A percentile compares a stretch with the other conserved stretches of the same genome.
Evolutionary conservation across 306 rosid species (phyloP).

Genomic region (Cucumis hystrix): DNA sequence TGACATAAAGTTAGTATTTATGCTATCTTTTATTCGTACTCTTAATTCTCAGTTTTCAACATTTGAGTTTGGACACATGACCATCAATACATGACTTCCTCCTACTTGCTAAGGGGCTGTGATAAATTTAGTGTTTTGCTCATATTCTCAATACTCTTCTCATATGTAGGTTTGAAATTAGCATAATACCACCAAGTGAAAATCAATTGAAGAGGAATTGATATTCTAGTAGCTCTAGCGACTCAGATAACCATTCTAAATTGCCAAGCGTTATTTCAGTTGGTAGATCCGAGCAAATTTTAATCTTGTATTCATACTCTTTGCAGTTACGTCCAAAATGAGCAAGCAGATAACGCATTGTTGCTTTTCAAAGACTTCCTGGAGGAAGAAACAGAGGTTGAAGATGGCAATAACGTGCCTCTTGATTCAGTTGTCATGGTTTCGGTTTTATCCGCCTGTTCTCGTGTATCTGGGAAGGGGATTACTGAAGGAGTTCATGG

Average conservation of each 20-base stretch:
- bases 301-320: background rate
- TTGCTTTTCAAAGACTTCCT: constrained; percentile 45
- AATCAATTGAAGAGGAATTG: background rate
- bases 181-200: background rate
- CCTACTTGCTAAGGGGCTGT: background rate
- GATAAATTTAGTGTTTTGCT: background rate
- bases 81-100: background rate
- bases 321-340: constrained; percentile 35
- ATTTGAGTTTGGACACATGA: background rate
- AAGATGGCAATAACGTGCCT: constrained; percentile 15
- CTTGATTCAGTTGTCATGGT: constrained; percentile 51
- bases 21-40: background rate
- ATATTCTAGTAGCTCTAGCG: background rate
- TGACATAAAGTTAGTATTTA: background rate
- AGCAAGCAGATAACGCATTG: constrained; percentile 23
- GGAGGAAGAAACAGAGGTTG: constrained; percentile 28
- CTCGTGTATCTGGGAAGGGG: constrained; percentile 35
- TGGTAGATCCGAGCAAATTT: background rate
- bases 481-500: constrained; percentile 55
- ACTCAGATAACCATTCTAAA: background rate
- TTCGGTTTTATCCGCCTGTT: constrained; percentile 61
- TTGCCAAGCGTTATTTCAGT: background rate
- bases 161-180: background rate
- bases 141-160: background rate
- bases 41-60: background rate